Conservation (phyloP, 2,329 filamentous ascomycete species). For the Tolypocladium tundrense region DNA sequence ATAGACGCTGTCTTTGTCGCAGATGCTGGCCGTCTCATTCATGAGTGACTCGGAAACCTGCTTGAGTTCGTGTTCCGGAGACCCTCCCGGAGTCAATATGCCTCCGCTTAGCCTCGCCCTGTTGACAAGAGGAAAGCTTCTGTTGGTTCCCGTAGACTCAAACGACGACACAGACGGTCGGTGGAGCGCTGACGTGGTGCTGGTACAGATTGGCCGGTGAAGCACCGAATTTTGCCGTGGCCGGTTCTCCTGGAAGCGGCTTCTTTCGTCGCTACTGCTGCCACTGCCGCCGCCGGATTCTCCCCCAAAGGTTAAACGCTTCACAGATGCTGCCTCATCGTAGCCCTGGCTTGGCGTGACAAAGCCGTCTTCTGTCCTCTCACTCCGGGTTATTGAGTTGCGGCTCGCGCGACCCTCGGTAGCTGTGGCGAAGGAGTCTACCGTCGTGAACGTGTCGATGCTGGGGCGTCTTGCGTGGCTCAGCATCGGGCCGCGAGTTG, state of each 20-base stretch:
- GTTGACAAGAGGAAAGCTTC: constrained; percentile 53
- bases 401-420: constrained; percentile 37
- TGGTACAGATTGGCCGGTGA: constrained; percentile 32
- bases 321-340: constrained; percentile 10
- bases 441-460: constrained; percentile 30
- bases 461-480: constrained; percentile 31
- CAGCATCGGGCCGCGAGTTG: constrained; percentile 37
- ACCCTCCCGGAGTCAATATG: constrained; percentile 35
- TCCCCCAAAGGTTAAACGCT: constrained; percentile 14
- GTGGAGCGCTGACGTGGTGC: constrained; percentile 28
- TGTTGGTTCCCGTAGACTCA: constrained; percentile 46
- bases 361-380: constrained; percentile 9
- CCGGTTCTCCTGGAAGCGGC: constrained; percentile 6
- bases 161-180: constrained; percentile 48
- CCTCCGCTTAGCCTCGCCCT: constrained; percentile 36
- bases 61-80: constrained; percentile 38
- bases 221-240: constrained; percentile 24
- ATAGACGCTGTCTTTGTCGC: constrained; percentile 20
- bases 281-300: constrained; percentile 5
- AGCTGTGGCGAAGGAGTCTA: constrained; percentile 47
- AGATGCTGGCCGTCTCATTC: constrained; percentile 34
- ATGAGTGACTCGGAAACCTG: constrained; percentile 38
- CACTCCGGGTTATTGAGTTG: constrained; percentile 12
- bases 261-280: constrained; percentile 13
- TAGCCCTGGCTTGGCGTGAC: constrained; percentile 10